Evolutionary conservation across 2,329 filamentous ascomycete genomes (phyloP).

Genomic region (Monosporascus cannonballus): DNA sequence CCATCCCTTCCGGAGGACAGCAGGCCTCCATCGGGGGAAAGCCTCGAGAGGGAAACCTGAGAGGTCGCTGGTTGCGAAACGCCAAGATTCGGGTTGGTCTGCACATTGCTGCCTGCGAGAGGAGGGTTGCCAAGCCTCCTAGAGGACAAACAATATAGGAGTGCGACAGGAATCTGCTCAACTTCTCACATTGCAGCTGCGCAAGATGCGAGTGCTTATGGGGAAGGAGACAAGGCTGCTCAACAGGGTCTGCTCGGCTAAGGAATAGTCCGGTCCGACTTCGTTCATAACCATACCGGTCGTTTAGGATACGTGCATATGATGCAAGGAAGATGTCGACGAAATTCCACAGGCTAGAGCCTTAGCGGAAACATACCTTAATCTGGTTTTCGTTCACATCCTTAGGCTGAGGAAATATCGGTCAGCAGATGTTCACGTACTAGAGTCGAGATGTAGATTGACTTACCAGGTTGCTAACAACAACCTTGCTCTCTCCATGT

Average conservation of each 20-base stretch:
- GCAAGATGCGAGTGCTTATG: constrained; percentile 14
- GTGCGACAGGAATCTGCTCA: constrained; percentile 52
- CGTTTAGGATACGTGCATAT: constrained; percentile 24
- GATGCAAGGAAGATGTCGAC: constrained; percentile 51
- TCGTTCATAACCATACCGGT: constrained; percentile 21
- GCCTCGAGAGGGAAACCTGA: constrained; percentile 7
- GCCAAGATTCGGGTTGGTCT: constrained; percentile 21
- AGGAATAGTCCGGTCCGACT: constrained; percentile 13
- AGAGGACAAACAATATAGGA: constrained; percentile 32
- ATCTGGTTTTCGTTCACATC: constrained; percentile 97
- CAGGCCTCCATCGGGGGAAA: constrained; percentile 2
- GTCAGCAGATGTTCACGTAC: constrained; percentile 6
- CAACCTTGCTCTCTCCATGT: constrained; percentile 84
- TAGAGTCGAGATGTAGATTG: neutral
- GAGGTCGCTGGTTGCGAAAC: constrained; percentile 13
- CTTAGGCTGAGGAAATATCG: constrained; percentile 59
- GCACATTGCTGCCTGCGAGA: constrained; percentile 18
- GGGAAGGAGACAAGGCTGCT: constrained; percentile 34
- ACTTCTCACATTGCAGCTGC: constrained; percentile 42
- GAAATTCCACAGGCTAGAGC: constrained; percentile 64
- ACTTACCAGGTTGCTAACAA: constrained; percentile 96
- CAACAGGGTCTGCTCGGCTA: constrained; percentile 15
- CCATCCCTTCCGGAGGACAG: constrained; percentile 18
- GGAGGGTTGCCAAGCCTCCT: constrained; percentile 49
- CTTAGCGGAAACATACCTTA: constrained; percentile 99